Conservation (phyloP, 805 yeast genomes). For the Candida peoriensis region DNA sequence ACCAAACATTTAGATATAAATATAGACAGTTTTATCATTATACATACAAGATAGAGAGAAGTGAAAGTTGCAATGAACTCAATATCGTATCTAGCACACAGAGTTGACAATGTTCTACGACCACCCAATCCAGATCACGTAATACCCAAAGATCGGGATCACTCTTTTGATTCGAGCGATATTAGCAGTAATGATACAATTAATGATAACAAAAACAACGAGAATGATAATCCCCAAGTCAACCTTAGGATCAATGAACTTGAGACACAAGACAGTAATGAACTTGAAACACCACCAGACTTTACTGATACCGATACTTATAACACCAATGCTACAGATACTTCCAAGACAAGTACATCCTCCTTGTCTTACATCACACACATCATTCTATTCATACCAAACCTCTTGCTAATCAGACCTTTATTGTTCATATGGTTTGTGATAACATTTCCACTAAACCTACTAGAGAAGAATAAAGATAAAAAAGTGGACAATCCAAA, state of each 20-base stretch:
- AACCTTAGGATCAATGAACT: too few species aligned
- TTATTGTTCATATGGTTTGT: constrained; percentile 42
- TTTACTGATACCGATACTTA: too few species aligned
- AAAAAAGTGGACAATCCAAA: neutral
- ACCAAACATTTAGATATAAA: too few species aligned
- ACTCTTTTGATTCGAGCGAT: too few species aligned
- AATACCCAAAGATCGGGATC: constrained; percentile 7
- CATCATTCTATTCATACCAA: constrained; percentile 42
- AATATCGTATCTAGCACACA: constrained; percentile 23
- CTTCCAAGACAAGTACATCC: too few species aligned
- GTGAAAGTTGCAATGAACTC: constrained; percentile 23
- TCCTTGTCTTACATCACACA: constrained; percentile 16
- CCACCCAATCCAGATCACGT: constrained; percentile 8
- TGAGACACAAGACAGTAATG: neutral
- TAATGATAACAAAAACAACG: too few species aligned
- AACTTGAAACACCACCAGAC: too few species aligned
- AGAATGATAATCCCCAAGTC: too few species aligned
- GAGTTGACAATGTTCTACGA: constrained; percentile 20
- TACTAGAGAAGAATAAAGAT: constrained; percentile 27
- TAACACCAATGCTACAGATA: too few species aligned
- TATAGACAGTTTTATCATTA: neutral
- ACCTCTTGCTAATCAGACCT: constrained; percentile 48
- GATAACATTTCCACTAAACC: constrained; percentile 51
- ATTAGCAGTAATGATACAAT: too few species aligned
- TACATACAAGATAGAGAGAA: too few species aligned